Evolutionary conservation across 495 filamentous ascomycete genomes (phyloP).

Genomic region (Collariella sp.): DNA sequence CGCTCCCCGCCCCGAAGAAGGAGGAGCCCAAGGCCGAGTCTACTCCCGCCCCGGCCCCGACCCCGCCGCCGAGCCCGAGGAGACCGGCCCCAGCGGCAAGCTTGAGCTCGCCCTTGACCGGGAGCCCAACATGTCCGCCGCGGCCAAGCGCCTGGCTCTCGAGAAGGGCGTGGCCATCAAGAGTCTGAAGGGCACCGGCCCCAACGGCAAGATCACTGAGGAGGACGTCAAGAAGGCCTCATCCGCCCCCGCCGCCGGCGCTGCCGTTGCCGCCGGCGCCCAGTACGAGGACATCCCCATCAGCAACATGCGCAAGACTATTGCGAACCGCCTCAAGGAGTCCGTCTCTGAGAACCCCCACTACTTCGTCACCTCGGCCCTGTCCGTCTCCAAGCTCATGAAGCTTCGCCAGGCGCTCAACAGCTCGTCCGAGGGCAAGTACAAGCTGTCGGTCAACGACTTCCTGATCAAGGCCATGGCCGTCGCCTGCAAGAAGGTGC

Average conservation of each 20-base stretch:
- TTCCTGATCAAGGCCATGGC: constrained; percentile 97
- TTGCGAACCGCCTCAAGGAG: constrained; percentile 82
- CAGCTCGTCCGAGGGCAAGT: constrained; percentile 75
- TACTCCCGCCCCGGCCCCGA: constrained; percentile 50
- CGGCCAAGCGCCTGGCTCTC: constrained; percentile 71
- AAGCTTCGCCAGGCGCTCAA: constrained; percentile 96
- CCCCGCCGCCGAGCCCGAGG: constrained; percentile 58
- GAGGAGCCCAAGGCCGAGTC: constrained; percentile 46
- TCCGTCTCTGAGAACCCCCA: constrained; percentile 90
- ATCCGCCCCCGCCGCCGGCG: constrained; percentile 29
- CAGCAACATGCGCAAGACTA: constrained; percentile 94
- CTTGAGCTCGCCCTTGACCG: constrained; percentile 79
- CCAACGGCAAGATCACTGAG: constrained; percentile 81
- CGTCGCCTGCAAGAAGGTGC: constrained; percentile 83
- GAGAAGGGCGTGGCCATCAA: constrained; percentile 78
- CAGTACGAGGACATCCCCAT: constrained; percentile 78
- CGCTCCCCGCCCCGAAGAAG: constrained; percentile 52
- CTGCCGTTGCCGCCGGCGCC: constrained; percentile 47
- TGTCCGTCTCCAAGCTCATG: constrained; percentile 88
- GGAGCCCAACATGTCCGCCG: constrained; percentile 59
- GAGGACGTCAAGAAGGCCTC: constrained; percentile 77
- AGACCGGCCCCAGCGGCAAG: constrained; percentile 62
- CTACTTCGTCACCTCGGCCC: constrained; percentile 84
- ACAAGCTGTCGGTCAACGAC: constrained; percentile 98
- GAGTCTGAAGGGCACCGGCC: constrained; percentile 78